Base-by-base conservation (phyloP, 2,329 filamentous ascomycete genomes). In the Paecilomyces formosus region DNA sequence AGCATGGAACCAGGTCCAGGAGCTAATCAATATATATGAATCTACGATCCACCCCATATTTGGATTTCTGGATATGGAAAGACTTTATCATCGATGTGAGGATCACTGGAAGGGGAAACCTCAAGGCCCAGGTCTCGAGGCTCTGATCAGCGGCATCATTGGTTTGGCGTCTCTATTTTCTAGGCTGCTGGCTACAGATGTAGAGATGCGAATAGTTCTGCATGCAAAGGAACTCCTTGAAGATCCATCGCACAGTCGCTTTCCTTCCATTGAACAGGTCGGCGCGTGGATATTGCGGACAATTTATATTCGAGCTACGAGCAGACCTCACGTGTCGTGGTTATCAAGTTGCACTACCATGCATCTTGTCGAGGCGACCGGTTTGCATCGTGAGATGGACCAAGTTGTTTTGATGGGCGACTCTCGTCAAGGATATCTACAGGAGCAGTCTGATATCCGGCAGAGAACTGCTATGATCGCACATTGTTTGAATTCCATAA, bases 331-430 rank as follows among this genome's bases (percentile, higher is more conserved):
- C 60, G 72, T 75, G 0, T 74, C 79, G 1, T 84, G 81, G 81
- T 76, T 84, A 63, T 80, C 80, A 0, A 82, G 78, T 58, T 82
- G 78, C 55, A 79, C 74, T 0, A 69, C 79, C 9, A 82, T 84
- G 79, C 82, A 84, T 64, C 73, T 83, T 26, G 71, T 82, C 1
- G 82, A 84, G 62, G 79, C 81, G 8, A 76, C 79, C 28, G 66
- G 67, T 0, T 52, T 67, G 18, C 64, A 68, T 22, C 63, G 61
- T 39, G 58, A 59, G 2, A 57, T 61, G 7, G 62, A 66, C 5
- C 58, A 30, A 11, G 57, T 67, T 24, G 59, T 63, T 24, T 58
- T 68, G 53, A 64, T 64, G 7, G 60, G 61, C 4, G 57, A 49
- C 21, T 57, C 53, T 53, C 54, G 53, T 33, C n/a, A 4, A 26